Conservation (phyloP, 75 land plant genomes). For the Sequoia sempervirens region DNA sequence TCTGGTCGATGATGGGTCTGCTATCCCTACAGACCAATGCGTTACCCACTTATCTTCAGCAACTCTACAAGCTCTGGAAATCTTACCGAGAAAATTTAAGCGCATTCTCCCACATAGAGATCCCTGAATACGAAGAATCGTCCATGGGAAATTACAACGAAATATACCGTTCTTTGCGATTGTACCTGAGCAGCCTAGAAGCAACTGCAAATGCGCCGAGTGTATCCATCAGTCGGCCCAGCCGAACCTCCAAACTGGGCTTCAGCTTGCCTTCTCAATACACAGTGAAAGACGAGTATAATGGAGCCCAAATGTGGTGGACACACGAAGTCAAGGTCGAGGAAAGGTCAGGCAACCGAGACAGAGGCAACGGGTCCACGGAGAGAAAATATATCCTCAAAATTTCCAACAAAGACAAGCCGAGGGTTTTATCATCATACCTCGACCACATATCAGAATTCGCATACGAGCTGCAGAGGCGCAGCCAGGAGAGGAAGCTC, state of each 20-base stretch:
- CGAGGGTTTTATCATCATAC: constrained; percentile 41
- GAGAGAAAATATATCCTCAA: constrained; percentile 7
- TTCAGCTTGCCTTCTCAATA: constrained; percentile 40
- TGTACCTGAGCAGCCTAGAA: constrained; percentile 11
- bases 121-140: not conserved
- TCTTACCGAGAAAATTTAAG: not conserved
- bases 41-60: not conserved
- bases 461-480: constrained; percentile 37
- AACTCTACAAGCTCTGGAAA: not conserved
- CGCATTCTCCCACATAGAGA: not conserved
- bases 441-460: constrained; percentile 33
- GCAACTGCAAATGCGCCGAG: constrained; percentile 20
- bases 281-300: constrained; percentile 26
- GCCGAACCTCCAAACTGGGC: constrained; percentile 17
- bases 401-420: constrained; percentile 24
- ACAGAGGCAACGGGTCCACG: constrained; percentile 20
- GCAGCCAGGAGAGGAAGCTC: constrained; percentile 37
- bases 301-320: constrained; percentile 41
- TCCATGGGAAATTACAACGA: not conserved
- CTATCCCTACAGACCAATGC: not conserved
- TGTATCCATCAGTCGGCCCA: constrained; percentile 27
- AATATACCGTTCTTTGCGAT: not conserved
- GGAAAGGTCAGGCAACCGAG: not conserved
- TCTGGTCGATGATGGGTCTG: not conserved
- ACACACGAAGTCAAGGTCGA: not conserved